phyloP scores from a whole-genome alignment of 306 rosid genomes.

The Mimosa bimucronata region DNA sequence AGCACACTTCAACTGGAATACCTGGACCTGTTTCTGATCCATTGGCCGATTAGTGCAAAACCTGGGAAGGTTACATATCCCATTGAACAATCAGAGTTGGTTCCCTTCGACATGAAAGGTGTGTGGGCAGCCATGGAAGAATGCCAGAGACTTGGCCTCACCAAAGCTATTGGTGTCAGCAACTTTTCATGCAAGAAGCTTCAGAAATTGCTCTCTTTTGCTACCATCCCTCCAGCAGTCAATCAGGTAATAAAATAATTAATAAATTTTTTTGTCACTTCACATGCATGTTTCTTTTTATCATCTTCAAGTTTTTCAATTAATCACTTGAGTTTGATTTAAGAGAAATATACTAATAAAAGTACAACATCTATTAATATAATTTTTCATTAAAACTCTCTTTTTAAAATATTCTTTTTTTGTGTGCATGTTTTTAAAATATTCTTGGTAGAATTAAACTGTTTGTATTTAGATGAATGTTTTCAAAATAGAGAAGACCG shows the following conservation, averaged over 20 bases:
- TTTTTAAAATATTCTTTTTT: too few species aligned
- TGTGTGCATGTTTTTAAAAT: too few species aligned
- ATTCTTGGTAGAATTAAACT: too few species aligned
- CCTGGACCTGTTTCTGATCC: slow-evolving; percentile 45
- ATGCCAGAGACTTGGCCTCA: slow-evolving; percentile 72
- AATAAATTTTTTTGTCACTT: too few species aligned
- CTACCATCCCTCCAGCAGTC: slow-evolving; percentile 67
- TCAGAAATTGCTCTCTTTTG: slow-evolving; percentile 58
- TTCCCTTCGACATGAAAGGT: slow-evolving; percentile 59
- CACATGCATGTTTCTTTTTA: too few species aligned
- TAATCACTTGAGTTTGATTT: too few species aligned
- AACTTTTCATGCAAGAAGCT: slow-evolving; percentile 78
- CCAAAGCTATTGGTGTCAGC: slow-evolving; percentile 82
- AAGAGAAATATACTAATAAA: too few species aligned
- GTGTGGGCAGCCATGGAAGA: slow-evolving; percentile 86
- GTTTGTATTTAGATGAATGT: too few species aligned
- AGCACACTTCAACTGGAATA: slow-evolving; percentile 50
- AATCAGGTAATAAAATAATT: slow-evolving; percentile 57
- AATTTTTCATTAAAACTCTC: too few species aligned
- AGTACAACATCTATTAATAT: too few species aligned
- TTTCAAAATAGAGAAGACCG: too few species aligned
- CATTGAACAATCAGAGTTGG: slow-evolving; percentile 41
- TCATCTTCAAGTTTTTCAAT: too few species aligned
- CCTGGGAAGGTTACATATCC: slow-evolving; percentile 56
- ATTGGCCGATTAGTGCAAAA: slow-evolving; percentile 50